Base-by-base conservation (phyloP, 768 basidiomycete genomes). In the Amanita phalloides region DNA sequence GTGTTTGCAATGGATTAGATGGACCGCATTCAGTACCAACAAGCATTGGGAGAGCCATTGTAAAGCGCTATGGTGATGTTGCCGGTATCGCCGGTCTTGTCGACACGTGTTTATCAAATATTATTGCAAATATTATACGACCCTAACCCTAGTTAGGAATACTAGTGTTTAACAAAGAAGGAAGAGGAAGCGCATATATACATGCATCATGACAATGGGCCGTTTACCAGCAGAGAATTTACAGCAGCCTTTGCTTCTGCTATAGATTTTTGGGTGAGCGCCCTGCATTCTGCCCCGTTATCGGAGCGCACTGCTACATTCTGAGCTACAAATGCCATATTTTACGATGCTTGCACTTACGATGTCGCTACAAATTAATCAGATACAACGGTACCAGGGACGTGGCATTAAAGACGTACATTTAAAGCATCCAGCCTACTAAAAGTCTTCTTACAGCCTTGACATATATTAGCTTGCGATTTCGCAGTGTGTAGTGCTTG, bases 391-490 rank as follows among this genome's bases (percentile, higher is more conserved):
- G 36, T 13, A 45, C 50, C 36, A 21, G 39, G 51, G 38, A 49
- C 43, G 26, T 30, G 48, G 52, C 14, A 44, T 26, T 49, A 60
- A 56, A 57, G 26, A 81, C 90, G 69, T 71, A 94, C 91, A 69
- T 94, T 95, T 56, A 97, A 74, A 17, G 93, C 93, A 72, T 97
- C 93, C 64, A 93, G 70, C 53, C 93, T 74, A 62, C 92, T 94
- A 67, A 97, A 97, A 9, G 90, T 86, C 74, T 95, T 94, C 63
- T 90, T 85, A 68, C 93, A 97, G 2, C 90, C 91, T 56, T 84
- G 82, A 60, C 93, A 97, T 48, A 87, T 74, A 64, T 95, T 93
- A 28, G 83, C 78, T 60, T 87, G 83, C 7, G 88, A 78, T 59
- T 91, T 87, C 43, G 85, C 80, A 11, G 83, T 80, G 59, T 97